Conservation (phyloP, 2,329 filamentous ascomycete species). For the Erysiphe pulchra region DNA sequence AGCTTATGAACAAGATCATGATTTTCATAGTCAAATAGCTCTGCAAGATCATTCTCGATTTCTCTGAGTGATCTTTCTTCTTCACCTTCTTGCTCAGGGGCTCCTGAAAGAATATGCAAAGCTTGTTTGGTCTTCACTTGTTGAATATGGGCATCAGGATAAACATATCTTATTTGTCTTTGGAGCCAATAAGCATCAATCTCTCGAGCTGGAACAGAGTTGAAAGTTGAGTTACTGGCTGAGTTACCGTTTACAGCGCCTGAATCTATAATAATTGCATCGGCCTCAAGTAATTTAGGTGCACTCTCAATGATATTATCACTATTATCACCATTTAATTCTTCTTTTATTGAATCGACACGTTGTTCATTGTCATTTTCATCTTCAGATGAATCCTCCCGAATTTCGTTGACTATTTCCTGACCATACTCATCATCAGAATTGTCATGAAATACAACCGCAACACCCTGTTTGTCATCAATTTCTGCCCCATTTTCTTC, state of each 20-base stretch:
- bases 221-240: conserved; percentile 24
- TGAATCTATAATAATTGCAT: conserved; percentile 66
- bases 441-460: conserved; percentile 86
- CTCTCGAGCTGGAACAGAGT: conserved; percentile 53
- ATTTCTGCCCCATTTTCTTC: conserved; percentile 53
- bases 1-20: conserved; percentile 79
- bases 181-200: conserved; percentile 97
- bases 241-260: conserved; percentile 23
- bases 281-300: conserved; percentile 28
- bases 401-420: conserved; percentile 58
- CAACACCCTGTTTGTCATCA: conserved; percentile 86
- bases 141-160: conserved; percentile 76
- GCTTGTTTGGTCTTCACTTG: conserved; percentile 78
- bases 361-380: conserved; percentile 41
- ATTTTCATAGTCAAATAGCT: conserved; percentile 91
- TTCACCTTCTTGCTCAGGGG: conserved; percentile 46
- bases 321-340: conserved; percentile 23
- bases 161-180: conserved; percentile 66
- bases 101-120: conserved; percentile 56
- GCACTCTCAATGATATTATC: conserved; percentile 23
- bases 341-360: conserved; percentile 23
- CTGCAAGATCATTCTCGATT: conserved; percentile 95
- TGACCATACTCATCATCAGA: conserved; percentile 64
- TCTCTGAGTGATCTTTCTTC: conserved; percentile 72
- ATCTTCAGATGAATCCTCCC: conserved; percentile 65